phyloP scores from a whole-genome alignment of 129 eudicot species.

The Solidago caesia region DNA sequence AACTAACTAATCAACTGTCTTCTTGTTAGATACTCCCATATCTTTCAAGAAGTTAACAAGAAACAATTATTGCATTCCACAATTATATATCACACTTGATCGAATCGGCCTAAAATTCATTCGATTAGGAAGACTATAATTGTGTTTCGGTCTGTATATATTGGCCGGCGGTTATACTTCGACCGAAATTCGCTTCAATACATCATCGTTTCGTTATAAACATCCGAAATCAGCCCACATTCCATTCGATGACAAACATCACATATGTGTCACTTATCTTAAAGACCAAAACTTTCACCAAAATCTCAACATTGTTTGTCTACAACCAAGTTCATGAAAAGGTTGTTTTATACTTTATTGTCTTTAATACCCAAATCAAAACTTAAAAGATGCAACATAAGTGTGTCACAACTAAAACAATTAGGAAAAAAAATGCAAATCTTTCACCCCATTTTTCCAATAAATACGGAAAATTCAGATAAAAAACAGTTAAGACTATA shows the following conservation, averaged over 20 bases:
- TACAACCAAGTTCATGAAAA: conserved; percentile 31
- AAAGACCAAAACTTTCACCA: conserved; percentile 9
- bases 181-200: background rate
- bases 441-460: conserved; percentile 18
- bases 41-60: background rate
- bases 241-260: background rate
- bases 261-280: conserved; percentile 5
- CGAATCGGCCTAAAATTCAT: background rate
- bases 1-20: background rate
- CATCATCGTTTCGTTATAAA: background rate
- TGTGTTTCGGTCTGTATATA: background rate
- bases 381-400: conserved; percentile 27
- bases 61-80: background rate
- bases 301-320: conserved; percentile 20
- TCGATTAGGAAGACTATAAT: background rate
- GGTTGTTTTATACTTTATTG: conserved; percentile 38
- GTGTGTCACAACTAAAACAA: conserved; percentile 41
- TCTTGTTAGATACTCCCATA: background rate
- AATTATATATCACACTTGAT: background rate
- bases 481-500: conserved; percentile 6
- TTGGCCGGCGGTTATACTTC: background rate
- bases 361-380: conserved; percentile 20
- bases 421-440: conserved; percentile 20
- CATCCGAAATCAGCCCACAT: background rate
- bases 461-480: conserved; percentile 15